A percentile compares a stretch with the other conserved stretches of the same genome.
phyloP scores from a whole-genome alignment of 1,139 yeast genomes.

The Debaryomycetaceae sp. region DNA sequence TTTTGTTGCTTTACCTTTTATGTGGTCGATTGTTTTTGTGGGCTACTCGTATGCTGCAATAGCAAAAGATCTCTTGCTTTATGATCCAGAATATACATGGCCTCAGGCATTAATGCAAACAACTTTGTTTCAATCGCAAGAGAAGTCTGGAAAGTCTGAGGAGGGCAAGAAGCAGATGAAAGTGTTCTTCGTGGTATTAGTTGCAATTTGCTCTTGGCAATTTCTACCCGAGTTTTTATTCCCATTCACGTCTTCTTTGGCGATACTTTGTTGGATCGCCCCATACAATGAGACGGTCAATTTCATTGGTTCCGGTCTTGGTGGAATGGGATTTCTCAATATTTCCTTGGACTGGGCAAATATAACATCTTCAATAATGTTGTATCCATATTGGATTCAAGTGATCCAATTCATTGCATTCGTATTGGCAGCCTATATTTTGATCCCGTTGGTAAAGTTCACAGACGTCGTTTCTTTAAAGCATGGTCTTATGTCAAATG shows the following conservation, averaged over 20 bases:
- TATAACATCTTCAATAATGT: conserved; percentile 40
- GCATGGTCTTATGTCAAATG: conserved; percentile 40
- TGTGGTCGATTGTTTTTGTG: conserved; percentile 46
- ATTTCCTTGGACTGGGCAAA: conserved; percentile 46
- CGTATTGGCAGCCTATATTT: conserved; percentile 37
- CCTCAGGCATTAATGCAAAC: conserved; percentile 49
- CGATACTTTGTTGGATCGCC: conserved; percentile 42
- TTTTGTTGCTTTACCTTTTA: conserved; percentile 31
- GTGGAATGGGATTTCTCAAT: conserved; percentile 44
- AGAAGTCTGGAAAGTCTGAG: conserved; percentile 14
- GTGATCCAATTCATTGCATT: conserved; percentile 41
- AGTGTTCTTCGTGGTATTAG: conserved; percentile 27
- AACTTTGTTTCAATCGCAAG: conserved; percentile 35
- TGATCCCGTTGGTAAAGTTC: conserved; percentile 42
- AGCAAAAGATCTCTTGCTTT: conserved; percentile 36
- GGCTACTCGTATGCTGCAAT: conserved; percentile 48
- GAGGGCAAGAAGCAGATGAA: conserved; percentile 28
- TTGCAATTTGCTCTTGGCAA: conserved; percentile 36
- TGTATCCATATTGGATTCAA: conserved; percentile 46
- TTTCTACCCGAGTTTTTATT: conserved; percentile 40
- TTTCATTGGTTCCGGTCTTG: conserved; percentile 43
- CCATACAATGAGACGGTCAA: conserved; percentile 33
- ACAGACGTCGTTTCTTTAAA: conserved; percentile 21
- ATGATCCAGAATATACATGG: conserved; percentile 43
- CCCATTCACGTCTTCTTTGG: conserved; percentile 40